Percentiles rank a stretch among this genome's conserved stretches.
These are phyloP conservation scores for Trichodelitschia bisporula DNA, from an alignment of 495 filamentous ascomycete genomes.

Conservation along the genomic window DNA sequence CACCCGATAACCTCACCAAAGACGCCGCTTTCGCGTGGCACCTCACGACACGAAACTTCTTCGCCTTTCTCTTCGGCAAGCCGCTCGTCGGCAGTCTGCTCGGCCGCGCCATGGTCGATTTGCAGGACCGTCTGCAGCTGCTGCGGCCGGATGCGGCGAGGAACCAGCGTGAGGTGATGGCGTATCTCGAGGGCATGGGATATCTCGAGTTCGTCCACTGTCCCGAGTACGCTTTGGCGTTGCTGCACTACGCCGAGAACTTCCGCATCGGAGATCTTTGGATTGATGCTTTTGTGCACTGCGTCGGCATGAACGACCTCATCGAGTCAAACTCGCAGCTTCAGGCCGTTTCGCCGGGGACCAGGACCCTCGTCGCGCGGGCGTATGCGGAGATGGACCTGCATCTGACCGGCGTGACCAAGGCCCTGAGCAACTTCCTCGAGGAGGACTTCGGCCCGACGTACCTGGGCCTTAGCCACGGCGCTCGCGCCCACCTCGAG, in stretches of 20 bases:
- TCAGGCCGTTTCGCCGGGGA: constrained; percentile 26
- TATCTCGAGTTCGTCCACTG: constrained; percentile 35
- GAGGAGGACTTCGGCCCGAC: constrained; percentile 31
- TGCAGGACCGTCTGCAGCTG: constrained; percentile 31
- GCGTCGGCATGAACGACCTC: constrained; percentile 36
- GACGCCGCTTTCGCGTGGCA: constrained; percentile 29
- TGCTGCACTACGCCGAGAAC: constrained; percentile 35
- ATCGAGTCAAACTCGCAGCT: constrained; percentile 16
- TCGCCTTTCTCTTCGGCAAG: constrained; percentile 34
- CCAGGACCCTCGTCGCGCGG: constrained; percentile 32
- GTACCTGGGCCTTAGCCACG: constrained; percentile 26
- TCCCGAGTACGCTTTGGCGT: constrained; percentile 31
- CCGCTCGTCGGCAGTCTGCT: constrained; percentile 35
- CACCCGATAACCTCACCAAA: constrained; percentile 23
- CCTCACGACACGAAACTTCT: constrained; percentile 39
- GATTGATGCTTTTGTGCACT: constrained; percentile 39
- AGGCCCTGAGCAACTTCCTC: constrained; percentile 29
- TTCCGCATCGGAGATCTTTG: constrained; percentile 29
- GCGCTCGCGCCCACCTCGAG: constrained; percentile 30
- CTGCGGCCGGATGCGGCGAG: constrained; percentile 21
- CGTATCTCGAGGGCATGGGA: constrained; percentile 31
- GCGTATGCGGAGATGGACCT: constrained; percentile 37
- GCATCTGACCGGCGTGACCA: constrained; percentile 22
- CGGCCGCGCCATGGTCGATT: constrained; percentile 27
- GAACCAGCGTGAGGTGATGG: constrained; percentile 26